These are phyloP conservation scores for Arachis monticola DNA, from an alignment of 331 rosid genomes.

Conservation along the genomic window DNA sequence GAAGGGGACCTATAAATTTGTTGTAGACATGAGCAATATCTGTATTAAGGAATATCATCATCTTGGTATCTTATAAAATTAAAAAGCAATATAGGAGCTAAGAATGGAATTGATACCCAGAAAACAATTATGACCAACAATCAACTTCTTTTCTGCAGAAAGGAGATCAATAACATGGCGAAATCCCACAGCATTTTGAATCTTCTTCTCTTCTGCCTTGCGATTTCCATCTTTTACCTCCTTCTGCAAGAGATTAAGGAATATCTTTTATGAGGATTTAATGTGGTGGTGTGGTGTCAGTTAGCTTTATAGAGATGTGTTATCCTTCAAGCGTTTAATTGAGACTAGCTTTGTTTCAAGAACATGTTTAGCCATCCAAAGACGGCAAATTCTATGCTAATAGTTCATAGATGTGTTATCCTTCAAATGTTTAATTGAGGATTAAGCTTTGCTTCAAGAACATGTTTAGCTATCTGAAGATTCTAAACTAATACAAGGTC, in stretches of 20 bases:
- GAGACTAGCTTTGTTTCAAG: too few relatives aligned
- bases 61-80: slow-evolving; percentile 42
- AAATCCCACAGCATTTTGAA: slow-evolving; percentile 83
- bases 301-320: neutral
- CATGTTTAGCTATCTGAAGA: slow-evolving; percentile 30
- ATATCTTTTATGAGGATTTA: slow-evolving; percentile 5
- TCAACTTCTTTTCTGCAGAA: slow-evolving; percentile 74
- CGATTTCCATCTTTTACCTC: slow-evolving; percentile 66
- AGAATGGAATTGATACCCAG: slow-evolving; percentile 61
- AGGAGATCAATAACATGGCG: slow-evolving; percentile 97
- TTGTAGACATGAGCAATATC: slow-evolving; percentile 82
- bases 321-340: too few relatives aligned
- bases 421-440: neutral
- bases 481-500: slow-evolving; percentile 19
- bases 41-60: slow-evolving; percentile 49
- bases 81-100: slow-evolving; percentile 27
- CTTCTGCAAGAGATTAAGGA: slow-evolving; percentile 53
- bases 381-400: slow-evolving; percentile 37
- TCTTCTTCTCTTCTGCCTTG: slow-evolving; percentile 58
- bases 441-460: slow-evolving; percentile 7
- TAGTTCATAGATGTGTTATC: neutral
- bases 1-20: slow-evolving; percentile 90
- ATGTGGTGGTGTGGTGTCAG: neutral
- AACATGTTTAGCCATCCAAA: neutral
- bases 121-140: slow-evolving; percentile 91